A percentile compares a stretch with the other conserved stretches of the same genome.
Conservation (phyloP, 208 protist genomes). For the Wallacemonas sp. region DNA sequence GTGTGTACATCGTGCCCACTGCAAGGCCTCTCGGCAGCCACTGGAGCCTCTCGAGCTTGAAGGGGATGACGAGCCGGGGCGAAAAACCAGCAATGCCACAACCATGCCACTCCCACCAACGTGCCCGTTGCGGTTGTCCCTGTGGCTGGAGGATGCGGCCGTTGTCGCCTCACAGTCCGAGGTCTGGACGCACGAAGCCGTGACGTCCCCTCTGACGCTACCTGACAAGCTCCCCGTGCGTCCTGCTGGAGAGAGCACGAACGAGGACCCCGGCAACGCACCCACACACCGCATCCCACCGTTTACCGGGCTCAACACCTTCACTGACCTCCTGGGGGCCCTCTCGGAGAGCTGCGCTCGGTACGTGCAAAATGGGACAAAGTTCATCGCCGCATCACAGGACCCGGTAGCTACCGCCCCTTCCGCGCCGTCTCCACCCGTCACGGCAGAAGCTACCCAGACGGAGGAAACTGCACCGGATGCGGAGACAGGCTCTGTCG, state of each 20-base stretch:
- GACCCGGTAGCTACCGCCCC: not conserved
- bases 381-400: not conserved
- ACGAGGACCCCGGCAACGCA: too few relatives aligned
- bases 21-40: conserved; percentile 17
- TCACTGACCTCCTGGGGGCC: conserved; percentile 9
- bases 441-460: not conserved
- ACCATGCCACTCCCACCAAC: conserved; percentile 15
- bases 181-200: not conserved
- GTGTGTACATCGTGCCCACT: conserved; percentile 61
- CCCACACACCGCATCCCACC: too few relatives aligned
- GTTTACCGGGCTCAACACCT: conserved; percentile 10
- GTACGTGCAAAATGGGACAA: not conserved
- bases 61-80: not conserved
- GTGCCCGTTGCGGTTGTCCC: conserved; percentile 27
- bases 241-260: too few relatives aligned
- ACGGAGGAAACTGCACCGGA: not conserved
- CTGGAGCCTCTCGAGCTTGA: conserved; percentile 10
- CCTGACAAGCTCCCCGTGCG: too few relatives aligned
- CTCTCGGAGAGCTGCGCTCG: conserved; percentile 13
- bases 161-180: conserved; percentile 1
- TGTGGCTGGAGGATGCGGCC: conserved; percentile 57
- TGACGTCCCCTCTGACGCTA: not conserved
- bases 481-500: conserved; percentile 15
- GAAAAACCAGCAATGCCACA: not conserved
- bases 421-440: not conserved